A percentile compares a stretch with the other conserved stretches of the same genome.
phyloP scores from a whole-genome alignment of 2,329 filamentous ascomycete species.

The Ophidiomyces ophidiicola region DNA sequence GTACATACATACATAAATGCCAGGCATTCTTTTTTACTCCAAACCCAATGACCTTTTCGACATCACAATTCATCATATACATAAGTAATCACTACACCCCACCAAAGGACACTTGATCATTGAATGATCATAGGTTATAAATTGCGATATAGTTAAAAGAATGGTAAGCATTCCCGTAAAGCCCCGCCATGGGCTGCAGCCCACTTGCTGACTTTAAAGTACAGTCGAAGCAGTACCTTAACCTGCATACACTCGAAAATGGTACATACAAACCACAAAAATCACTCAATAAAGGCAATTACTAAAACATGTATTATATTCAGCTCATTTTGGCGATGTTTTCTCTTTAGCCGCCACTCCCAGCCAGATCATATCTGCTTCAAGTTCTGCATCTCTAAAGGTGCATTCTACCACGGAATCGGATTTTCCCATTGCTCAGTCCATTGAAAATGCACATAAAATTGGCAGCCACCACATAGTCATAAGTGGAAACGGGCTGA shows the following conservation, averaged over 20 bases:
- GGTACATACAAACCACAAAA: constrained; percentile 41
- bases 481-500: constrained; percentile 54
- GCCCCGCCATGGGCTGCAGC: not conserved
- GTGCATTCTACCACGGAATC: constrained; percentile 62
- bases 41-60: no score
- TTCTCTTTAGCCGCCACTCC: constrained; percentile 69
- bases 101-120: no score
- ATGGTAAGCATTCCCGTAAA: constrained; percentile 18
- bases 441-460: constrained; percentile 65
- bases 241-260: constrained; percentile 78
- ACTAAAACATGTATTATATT: constrained; percentile 22
- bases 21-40: no score
- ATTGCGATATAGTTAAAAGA: constrained; percentile 1
- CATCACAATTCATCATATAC: no score
- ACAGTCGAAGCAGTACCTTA: constrained; percentile 97
- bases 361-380: constrained; percentile 65
- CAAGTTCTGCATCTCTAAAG: constrained; percentile 70
- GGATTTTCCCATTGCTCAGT: constrained; percentile 66
- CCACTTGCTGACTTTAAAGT: constrained; percentile 5
- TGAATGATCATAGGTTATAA: no score
- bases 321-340: constrained; percentile 74
- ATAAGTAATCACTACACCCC: no score
- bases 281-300: constrained; percentile 18
- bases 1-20: no score
- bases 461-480: constrained; percentile 85